Percentiles rank a stretch among this genome's conserved stretches.
These are phyloP conservation scores for Diplodia mutila DNA, from an alignment of 2,329 filamentous ascomycete species.

Conservation along the genomic window DNA sequence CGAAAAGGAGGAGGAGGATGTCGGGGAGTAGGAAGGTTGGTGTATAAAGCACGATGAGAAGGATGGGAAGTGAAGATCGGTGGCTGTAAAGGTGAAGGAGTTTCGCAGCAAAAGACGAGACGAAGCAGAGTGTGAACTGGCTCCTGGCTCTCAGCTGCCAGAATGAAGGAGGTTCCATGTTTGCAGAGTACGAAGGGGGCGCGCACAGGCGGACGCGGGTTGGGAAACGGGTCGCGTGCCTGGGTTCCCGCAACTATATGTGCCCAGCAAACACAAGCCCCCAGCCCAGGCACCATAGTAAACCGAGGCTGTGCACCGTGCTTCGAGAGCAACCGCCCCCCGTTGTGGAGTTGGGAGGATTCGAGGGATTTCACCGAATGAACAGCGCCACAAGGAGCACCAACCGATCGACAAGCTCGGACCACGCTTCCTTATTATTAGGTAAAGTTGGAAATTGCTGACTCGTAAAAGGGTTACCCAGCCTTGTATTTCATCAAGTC, in stretches of 20 bases:
- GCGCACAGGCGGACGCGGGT: slow-evolving; percentile 1
- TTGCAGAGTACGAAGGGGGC: background rate
- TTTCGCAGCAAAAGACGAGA: slow-evolving; percentile 41
- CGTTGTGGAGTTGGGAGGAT: background rate
- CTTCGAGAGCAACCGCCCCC: background rate
- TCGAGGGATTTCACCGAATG: background rate
- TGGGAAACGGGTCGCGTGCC: slow-evolving; percentile 11
- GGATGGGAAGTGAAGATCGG: slow-evolving; percentile 37
- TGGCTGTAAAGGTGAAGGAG: slow-evolving; percentile 42
- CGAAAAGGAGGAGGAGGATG: slow-evolving; percentile 37
- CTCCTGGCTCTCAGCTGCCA: slow-evolving; percentile 21
- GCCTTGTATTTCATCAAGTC: background rate
- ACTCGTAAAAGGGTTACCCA: background rate
- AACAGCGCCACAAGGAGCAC: background rate
- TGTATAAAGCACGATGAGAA: slow-evolving; percentile 42
- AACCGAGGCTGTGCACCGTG: background rate
- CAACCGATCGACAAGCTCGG: background rate
- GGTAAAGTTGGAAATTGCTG: background rate
- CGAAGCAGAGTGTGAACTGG: slow-evolving; percentile 38
- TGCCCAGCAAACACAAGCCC: background rate
- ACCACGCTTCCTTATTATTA: background rate
- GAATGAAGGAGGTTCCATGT: background rate
- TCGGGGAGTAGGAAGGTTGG: slow-evolving; percentile 45
- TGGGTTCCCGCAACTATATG: background rate
- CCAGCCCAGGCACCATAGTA: background rate